Evolutionary conservation across 2,329 filamentous ascomycete genomes (phyloP).

Genomic region (Teratosphaeria nubilosa): DNA sequence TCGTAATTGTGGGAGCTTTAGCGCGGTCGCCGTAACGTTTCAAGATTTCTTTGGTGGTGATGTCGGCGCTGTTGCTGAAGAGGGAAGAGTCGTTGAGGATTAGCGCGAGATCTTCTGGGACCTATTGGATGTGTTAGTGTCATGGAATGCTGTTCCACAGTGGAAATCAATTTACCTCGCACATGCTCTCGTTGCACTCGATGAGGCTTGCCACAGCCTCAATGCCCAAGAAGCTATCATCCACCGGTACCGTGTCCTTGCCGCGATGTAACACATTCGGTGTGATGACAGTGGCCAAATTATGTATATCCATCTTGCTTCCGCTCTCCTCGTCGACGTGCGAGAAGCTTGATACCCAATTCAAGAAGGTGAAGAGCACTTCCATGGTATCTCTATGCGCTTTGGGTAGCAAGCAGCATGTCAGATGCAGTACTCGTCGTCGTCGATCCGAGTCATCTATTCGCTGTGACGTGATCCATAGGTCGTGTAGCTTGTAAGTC

Average conservation of each 20-base stretch:
- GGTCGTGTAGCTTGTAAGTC: slow-evolving; percentile 84
- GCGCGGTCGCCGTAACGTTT: slow-evolving; percentile 81
- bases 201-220: slow-evolving; percentile 88
- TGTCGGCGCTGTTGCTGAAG: slow-evolving; percentile 71
- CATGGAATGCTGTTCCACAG: background rate
- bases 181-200: slow-evolving; percentile 90
- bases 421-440: slow-evolving; percentile 76
- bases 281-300: slow-evolving; percentile 92
- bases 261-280: slow-evolving; percentile 70
- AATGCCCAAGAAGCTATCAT: slow-evolving; percentile 88
- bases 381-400: slow-evolving; percentile 88
- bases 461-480: slow-evolving; percentile 84
- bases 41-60: slow-evolving; percentile 94
- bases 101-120: slow-evolving; percentile 82
- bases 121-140: slow-evolving; percentile 43
- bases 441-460: slow-evolving; percentile 72
- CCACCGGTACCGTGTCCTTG: slow-evolving; percentile 32
- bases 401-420: slow-evolving; percentile 87
- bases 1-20: slow-evolving; percentile 44
- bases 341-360: slow-evolving; percentile 95
- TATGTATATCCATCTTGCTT: slow-evolving; percentile 98
- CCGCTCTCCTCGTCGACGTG: slow-evolving; percentile 94
- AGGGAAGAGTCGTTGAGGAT: slow-evolving; percentile 74
- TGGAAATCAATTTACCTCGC: slow-evolving; percentile 59
- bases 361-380: slow-evolving; percentile 89